These are phyloP conservation scores for Ascochyta pisi DNA, from an alignment of 2,329 filamentous ascomycete species.

Conservation along the genomic window DNA sequence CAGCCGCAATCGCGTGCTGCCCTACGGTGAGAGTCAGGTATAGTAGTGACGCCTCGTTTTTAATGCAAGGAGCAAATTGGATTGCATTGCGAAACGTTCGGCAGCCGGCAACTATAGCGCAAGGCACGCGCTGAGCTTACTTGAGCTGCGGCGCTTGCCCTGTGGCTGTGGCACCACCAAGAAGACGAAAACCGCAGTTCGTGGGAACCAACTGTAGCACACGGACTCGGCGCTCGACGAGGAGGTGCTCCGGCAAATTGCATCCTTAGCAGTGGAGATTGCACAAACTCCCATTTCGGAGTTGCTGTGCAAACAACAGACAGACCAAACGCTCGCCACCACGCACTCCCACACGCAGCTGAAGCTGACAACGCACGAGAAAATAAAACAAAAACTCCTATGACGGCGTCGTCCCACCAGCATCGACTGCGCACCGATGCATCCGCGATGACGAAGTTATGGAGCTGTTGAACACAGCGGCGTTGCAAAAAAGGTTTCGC, in stretches of 20 bases:
- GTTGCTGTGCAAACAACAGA: not conserved
- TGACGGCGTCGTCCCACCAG: not conserved
- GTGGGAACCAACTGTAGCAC: not conserved
- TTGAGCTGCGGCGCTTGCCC: conserved; percentile 1
- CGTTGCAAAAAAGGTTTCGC: conserved; percentile 9
- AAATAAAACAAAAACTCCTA: not conserved
- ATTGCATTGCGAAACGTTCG: conserved; percentile 18
- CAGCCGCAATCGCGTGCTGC: not conserved
- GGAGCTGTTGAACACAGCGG: conserved; percentile 9
- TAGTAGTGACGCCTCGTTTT: conserved; percentile 1
- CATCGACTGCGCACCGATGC: conserved; percentile 1
- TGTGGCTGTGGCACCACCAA: conserved; percentile 7
- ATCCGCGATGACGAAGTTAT: conserved; percentile 16
- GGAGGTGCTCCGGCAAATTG: conserved; percentile 7
- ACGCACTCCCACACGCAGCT: not conserved
- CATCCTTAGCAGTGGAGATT: not conserved
- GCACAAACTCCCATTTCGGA: conserved; percentile 1
- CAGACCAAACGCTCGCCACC: not conserved
- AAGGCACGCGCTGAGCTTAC: conserved; percentile 11
- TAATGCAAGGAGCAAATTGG: conserved; percentile 12
- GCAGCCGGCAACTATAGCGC: conserved; percentile 9
- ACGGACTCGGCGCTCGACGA: not conserved
- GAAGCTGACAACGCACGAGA: not conserved
- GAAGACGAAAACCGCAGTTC: conserved; percentile 10
- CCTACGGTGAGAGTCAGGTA: not conserved